Percentiles rank a stretch among this genome's conserved stretches.
phyloP scores from a whole-genome alignment of 495 filamentous ascomycete species.

The Schizothecium vesticola region DNA sequence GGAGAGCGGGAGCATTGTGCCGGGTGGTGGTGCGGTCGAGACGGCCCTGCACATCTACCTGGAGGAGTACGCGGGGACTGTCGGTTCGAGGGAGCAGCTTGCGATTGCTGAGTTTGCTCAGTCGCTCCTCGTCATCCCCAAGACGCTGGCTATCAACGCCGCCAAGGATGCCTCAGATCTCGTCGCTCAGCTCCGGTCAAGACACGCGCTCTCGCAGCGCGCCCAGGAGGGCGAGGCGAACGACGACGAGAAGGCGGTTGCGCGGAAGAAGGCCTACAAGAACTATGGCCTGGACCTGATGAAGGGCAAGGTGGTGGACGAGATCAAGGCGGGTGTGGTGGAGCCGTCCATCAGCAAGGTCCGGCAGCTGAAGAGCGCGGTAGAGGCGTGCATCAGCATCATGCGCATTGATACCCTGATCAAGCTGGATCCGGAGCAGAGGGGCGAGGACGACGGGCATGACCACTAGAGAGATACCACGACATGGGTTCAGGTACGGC shows the following conservation, averaged over 20 bases:
- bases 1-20: slow-evolving; percentile 94
- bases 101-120: slow-evolving; percentile 97
- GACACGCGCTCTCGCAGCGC: slow-evolving; percentile 90
- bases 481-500: background rate
- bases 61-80: slow-evolving; percentile 98
- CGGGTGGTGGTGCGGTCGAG: slow-evolving; percentile 93
- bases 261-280: slow-evolving; percentile 93
- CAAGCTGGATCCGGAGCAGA: slow-evolving; percentile 89
- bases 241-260: slow-evolving; percentile 79
- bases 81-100: slow-evolving; percentile 94
- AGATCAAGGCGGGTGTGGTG: slow-evolving; percentile 88
- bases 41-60: slow-evolving; percentile 99
- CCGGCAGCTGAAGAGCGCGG: slow-evolving; percentile 95
- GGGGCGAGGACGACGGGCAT: slow-evolving; percentile 70
- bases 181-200: slow-evolving; percentile 88
- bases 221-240: slow-evolving; percentile 75
- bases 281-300: slow-evolving; percentile 93
- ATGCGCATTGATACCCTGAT: slow-evolving; percentile 99
- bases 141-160: slow-evolving; percentile 94
- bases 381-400: slow-evolving; percentile 97
- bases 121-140: slow-evolving; percentile 89
- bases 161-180: slow-evolving; percentile 94
- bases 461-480: slow-evolving; percentile 47
- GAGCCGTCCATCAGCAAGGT: slow-evolving; percentile 99
- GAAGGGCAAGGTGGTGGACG: slow-evolving; percentile 87